Evolutionary conservation across 306 rosid species (phyloP).

Genomic region (Cucurbita ficifolia): DNA sequence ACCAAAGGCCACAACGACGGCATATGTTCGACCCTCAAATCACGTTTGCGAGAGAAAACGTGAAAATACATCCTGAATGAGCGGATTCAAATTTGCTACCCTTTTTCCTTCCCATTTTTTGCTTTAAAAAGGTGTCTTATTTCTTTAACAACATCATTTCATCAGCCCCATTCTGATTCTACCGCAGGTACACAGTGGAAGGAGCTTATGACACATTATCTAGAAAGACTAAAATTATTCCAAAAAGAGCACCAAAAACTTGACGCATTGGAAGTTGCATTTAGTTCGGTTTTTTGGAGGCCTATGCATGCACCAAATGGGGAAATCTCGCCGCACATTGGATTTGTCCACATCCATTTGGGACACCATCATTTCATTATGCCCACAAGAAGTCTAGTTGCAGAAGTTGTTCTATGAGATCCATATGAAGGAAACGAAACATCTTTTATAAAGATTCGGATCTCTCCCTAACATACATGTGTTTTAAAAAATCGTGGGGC

Average conservation of each 20-base stretch:
- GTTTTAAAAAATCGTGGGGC: too few relatives aligned
- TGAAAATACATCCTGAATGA: too few relatives aligned
- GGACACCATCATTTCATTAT: slow-evolving; percentile 23
- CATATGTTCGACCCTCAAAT: too few relatives aligned
- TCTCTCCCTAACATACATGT: too few relatives aligned
- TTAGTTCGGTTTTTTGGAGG: slow-evolving; percentile 16
- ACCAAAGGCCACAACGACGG: too few relatives aligned
- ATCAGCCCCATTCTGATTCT: not conserved
- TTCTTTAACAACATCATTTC: slow-evolving; percentile 4
- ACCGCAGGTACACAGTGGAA: not conserved
- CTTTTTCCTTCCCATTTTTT: not conserved
- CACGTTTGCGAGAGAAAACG: too few relatives aligned
- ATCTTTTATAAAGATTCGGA: too few relatives aligned
- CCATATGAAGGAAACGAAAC: too few relatives aligned
- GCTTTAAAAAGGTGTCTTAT: not conserved
- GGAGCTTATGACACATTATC: slow-evolving; percentile 3
- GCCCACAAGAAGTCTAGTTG: slow-evolving; percentile 27
- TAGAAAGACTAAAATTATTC: slow-evolving; percentile 1
- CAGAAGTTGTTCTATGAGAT: slow-evolving; percentile 14
- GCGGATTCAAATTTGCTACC: too few relatives aligned
- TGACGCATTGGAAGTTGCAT: slow-evolving; percentile 12
- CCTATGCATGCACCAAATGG: slow-evolving; percentile 25
- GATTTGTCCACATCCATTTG: slow-evolving; percentile 33
- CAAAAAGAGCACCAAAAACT: slow-evolving; percentile 3
- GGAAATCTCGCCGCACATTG: slow-evolving; percentile 17